Evolutionary conservation across 306 rosid genomes (phyloP).

Genomic region (Castanea mollissima): DNA sequence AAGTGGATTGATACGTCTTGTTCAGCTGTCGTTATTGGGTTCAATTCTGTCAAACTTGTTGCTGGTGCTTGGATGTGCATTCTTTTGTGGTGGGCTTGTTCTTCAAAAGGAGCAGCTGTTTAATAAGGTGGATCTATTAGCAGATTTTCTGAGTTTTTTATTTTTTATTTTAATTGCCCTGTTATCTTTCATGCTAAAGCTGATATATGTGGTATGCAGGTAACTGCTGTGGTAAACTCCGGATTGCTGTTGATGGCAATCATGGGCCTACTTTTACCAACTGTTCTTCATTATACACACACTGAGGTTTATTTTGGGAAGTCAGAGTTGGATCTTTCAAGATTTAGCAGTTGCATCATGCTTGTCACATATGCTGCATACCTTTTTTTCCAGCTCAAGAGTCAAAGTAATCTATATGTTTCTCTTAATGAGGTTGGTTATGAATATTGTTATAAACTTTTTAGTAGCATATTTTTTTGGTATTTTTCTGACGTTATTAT

Average conservation of each 20-base stretch:
- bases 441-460: background rate
- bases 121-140: conserved; percentile 55
- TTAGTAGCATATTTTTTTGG: too few relatives aligned
- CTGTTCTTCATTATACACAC: conserved; percentile 63
- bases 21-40: conserved; percentile 82
- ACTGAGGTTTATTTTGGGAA: conserved; percentile 55
- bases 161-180: background rate
- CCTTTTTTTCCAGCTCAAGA: conserved; percentile 69
- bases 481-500: background rate
- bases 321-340: conserved; percentile 67
- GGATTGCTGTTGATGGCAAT: conserved; percentile 73
- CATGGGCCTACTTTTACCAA: conserved; percentile 63
- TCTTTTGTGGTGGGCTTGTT: conserved; percentile 79
- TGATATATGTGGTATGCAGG: conserved; percentile 49
- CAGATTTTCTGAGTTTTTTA: background rate
- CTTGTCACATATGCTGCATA: conserved; percentile 69
- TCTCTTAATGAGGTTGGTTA: conserved; percentile 53
- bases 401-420: conserved; percentile 45
- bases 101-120: conserved; percentile 61
- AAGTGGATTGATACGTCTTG: conserved; percentile 70
- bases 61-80: conserved; percentile 90
- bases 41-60: conserved; percentile 86
- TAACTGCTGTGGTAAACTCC: conserved; percentile 57
- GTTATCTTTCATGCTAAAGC: conserved; percentile 3
- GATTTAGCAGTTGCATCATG: conserved; percentile 69